A percentile compares a stretch with the other conserved stretches of the same genome.
These are phyloP conservation scores for Iberis amara DNA, from an alignment of 441 rosid species.

Conservation along the genomic window DNA sequence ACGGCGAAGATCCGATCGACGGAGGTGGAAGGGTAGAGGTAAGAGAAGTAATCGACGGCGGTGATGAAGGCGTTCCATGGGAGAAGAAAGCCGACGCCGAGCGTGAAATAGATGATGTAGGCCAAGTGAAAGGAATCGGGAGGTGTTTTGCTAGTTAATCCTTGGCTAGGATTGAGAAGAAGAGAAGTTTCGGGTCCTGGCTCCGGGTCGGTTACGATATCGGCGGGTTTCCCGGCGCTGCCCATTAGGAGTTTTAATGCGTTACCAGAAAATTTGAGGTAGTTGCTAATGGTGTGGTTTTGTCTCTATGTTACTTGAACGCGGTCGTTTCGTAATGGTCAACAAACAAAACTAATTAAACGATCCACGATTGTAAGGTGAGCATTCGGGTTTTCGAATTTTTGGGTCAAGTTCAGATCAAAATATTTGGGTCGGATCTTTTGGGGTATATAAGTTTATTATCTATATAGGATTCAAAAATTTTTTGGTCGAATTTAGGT, in stretches of 20 bases:
- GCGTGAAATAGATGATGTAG: conserved; percentile 72
- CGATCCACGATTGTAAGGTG: too few relatives aligned
- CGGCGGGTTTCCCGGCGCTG: conserved; percentile 27
- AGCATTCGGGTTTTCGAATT: too few relatives aligned
- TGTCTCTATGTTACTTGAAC: background rate
- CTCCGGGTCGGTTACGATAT: conserved; percentile 28
- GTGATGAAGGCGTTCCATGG: conserved; percentile 97
- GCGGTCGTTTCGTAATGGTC: background rate
- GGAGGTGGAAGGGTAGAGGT: conserved; percentile 70
- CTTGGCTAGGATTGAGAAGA: conserved; percentile 32
- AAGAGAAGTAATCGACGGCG: conserved; percentile 90
- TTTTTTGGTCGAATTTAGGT: too few relatives aligned
- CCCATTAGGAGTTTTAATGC: conserved; percentile 33
- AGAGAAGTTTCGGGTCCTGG: conserved; percentile 47
- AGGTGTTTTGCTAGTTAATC: conserved; percentile 33
- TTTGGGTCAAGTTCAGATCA: too few relatives aligned
- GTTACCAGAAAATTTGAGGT: background rate
- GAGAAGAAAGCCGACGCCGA: conserved; percentile 75
- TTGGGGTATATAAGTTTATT: too few relatives aligned
- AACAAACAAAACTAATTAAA: too few relatives aligned
- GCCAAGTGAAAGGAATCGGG: conserved; percentile 62
- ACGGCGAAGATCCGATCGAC: conserved; percentile 84
- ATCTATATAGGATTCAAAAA: too few relatives aligned
- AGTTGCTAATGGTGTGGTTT: background rate
- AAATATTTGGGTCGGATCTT: too few relatives aligned